Evolutionary conservation across 2,329 filamentous ascomycete genomes (phyloP), one percentile per base, ranked within the genome.

Genomic region (Neonectria neomacrospora): DNA sequence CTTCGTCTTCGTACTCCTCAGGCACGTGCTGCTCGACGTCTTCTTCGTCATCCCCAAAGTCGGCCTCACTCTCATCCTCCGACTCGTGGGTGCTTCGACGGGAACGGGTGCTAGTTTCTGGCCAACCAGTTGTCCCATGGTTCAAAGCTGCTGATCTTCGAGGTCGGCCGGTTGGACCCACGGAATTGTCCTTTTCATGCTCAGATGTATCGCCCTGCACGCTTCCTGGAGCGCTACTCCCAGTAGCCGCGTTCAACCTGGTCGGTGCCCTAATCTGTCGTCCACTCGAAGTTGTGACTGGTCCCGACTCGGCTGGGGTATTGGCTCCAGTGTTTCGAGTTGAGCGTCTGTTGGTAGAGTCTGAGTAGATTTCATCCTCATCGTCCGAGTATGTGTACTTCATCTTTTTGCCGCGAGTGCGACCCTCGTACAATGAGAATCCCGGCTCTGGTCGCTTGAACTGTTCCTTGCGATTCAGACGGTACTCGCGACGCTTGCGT

Each of bases 331-430:
- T 93, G 68, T 93, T 91, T 26, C 95, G 89, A 18, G 88, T 86
- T 12, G 92, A 93, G 7, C 90, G 87, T 82, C 94, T 76, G 77
- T 80, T 78, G 6, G 86, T 85, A 37, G 89, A 90, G 74, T 90
- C 87, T n/a, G 87, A 87, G 59, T 83, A 86, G 54, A 88, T 88
- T 16, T 90, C 88, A 37, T 90, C 90, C 69, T 96, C 93, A 23
- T 96, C 93, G 55, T 97, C 94, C 0, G 94, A 96, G 75, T 92
- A 99, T 0, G 93, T 99, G 75, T 99, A 99, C 78, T 94, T 96
- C 80, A 97, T 91, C 65, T 95, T 91, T 83, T 99, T 98, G 60
- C 96, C 96, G 63, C 96, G 89, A 5, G 96, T 99, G 56, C 96
- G 92, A 53, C 96, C 96, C 81, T 99, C 96, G 77, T 99, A 99